Conservation (phyloP, 2,329 filamentous ascomycete genomes). For the Aspergillus udagawae region DNA sequence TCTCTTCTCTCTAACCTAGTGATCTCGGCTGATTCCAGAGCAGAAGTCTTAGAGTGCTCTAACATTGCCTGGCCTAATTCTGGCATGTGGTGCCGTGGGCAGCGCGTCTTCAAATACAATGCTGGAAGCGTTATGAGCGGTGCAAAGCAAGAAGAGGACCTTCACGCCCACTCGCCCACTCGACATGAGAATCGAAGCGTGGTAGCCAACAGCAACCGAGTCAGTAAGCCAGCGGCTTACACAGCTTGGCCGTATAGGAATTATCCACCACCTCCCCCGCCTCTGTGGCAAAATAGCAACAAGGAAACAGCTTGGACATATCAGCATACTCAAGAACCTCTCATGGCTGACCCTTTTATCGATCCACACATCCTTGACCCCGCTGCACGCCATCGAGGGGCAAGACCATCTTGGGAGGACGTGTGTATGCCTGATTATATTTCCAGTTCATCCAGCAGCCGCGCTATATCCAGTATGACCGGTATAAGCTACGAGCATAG, state of each 20-base stretch:
- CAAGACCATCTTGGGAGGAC: conserved; percentile 41
- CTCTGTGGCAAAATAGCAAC: conserved; percentile 20
- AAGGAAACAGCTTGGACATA: conserved; percentile 26
- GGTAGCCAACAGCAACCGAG: conserved; percentile 18
- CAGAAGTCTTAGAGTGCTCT: conserved; percentile 68
- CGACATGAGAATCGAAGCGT: conserved; percentile 25
- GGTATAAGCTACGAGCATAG: conserved; percentile 41
- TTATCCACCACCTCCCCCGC: conserved; percentile 26
- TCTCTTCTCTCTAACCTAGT: background rate
- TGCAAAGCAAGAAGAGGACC: conserved; percentile 48
- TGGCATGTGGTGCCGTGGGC: conserved; percentile 59
- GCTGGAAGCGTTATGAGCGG: conserved; percentile 24
- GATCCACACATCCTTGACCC: conserved; percentile 33
- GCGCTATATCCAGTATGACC: conserved; percentile 39
- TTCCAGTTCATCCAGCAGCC: conserved; percentile 39
- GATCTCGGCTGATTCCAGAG: conserved; percentile 9
- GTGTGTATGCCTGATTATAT: conserved; percentile 48
- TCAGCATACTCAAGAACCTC: conserved; percentile 19
- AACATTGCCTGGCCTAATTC: conserved; percentile 77
- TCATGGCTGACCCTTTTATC: conserved; percentile 39
- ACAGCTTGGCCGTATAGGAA: conserved; percentile 28
- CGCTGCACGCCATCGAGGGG: conserved; percentile 25
- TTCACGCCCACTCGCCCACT: conserved; percentile 61
- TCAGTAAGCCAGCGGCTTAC: conserved; percentile 16
- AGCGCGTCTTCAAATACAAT: conserved; percentile 36